Evolutionary conservation across 1,139 yeast species (phyloP), one percentile per base, ranked within the genome.

Genomic region (Candida albicans): DNA sequence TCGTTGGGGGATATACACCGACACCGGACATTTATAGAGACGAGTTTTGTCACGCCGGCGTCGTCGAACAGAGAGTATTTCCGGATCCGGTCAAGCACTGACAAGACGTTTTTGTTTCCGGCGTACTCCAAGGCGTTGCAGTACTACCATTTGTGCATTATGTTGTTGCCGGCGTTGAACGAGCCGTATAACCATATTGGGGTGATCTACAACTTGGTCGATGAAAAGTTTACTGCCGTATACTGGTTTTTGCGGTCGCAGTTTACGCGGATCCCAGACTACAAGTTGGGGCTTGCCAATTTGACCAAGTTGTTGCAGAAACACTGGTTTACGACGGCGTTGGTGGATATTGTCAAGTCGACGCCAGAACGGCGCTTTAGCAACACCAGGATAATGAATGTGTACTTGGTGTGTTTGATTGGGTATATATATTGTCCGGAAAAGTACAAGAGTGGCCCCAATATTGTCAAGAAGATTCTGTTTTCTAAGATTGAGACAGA

Each of bases 121-220:
- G 47, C 43, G 15, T 69, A 58, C 42, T 50, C 53, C 22, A 58
- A 53, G 25, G 68, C 87, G 0, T 58, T 79, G 15, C 70, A 72
- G 49, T 73, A 70, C 52, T 79, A 81, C 51, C 71, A 75, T 42
- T 57, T 68, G 35, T 81, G 88, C 25, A 74, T 81, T 28, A 54
- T 76, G 33, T 61, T 83, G 22, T 61, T 83, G 33, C 91, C 90
- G 1, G 79, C 87, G 0, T 68, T 81, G 45, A 84, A 84, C 45
- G 89, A 82, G 52, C 82, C 88, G 1, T 79, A 79, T 53, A 79
- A 79, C 52, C 87, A 82, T 52, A 73, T 80, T 41, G 89, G 87
- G 6, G 75, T 83, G 64, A 73, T 83, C 15, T 73, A 75, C 49
- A 72, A 71, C 48, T 42, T 58, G 10, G 52, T 63, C 15, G 73